Evolutionary conservation across 495 filamentous ascomycete species (phyloP).

Genomic region (Evernia prunastri): DNA sequence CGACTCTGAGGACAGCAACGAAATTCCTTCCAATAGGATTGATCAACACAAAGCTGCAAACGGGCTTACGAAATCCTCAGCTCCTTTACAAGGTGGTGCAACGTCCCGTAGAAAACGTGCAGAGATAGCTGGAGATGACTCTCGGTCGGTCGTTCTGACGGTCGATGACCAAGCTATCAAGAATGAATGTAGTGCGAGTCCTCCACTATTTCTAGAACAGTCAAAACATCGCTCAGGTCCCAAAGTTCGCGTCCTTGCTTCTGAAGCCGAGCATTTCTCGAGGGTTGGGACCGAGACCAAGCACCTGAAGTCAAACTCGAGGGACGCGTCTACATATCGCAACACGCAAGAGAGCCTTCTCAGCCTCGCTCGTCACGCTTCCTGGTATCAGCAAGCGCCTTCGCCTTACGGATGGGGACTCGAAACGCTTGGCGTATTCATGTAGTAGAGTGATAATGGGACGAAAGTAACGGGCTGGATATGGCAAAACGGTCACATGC

Average conservation of each 20-base stretch:
- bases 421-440: background rate
- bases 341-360: background rate
- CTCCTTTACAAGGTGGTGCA: background rate
- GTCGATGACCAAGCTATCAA: background rate
- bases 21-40: background rate
- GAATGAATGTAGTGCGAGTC: background rate
- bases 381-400: background rate
- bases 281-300: background rate
- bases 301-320: background rate
- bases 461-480: background rate
- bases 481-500: background rate
- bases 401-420: background rate
- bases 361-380: background rate
- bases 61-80: background rate
- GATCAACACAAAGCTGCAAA: background rate
- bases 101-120: background rate
- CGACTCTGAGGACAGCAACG: slow-evolving; percentile 4
- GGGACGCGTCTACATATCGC: background rate
- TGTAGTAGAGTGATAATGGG: background rate
- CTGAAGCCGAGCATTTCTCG: background rate
- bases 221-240: background rate
- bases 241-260: background rate
- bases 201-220: background rate
- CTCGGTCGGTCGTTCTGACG: background rate
- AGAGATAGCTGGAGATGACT: background rate